phyloP scores from a whole-genome alignment of 768 basidiomycete species.

The Boletus fagicola region DNA sequence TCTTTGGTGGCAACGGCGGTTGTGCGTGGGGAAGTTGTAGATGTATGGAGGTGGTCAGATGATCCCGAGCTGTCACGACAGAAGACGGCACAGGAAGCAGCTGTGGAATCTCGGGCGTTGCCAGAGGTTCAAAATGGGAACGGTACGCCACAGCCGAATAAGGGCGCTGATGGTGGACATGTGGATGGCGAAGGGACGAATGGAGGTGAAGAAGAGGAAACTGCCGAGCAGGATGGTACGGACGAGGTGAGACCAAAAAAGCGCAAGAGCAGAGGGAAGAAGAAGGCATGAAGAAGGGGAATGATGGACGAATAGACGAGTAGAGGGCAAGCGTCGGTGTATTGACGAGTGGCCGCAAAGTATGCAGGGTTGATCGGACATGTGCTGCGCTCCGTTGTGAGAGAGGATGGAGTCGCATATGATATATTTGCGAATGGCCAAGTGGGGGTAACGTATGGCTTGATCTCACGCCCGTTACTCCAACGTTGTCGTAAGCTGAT shows the following conservation, averaged over 20 bases:
- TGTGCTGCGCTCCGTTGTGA: not conserved
- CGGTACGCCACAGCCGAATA: conserved; percentile 14
- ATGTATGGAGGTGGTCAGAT: conserved; percentile 75
- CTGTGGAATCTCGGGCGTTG: conserved; percentile 12
- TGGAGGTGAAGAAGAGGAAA: conserved; percentile 14
- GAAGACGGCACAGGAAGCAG: conserved; percentile 15
- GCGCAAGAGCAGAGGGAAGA: conserved; percentile 23
- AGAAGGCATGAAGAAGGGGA: conserved; percentile 7
- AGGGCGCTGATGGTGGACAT: conserved; percentile 17
- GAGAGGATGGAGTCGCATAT: not conserved
- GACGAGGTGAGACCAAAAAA: conserved; percentile 15
- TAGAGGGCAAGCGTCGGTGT: not conserved
- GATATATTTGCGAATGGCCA: conserved; percentile 2
- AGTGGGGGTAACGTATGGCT: not conserved
- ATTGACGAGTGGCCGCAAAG: conserved; percentile 3
- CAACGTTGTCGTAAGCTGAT: conserved; percentile 19
- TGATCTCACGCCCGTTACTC: conserved; percentile 13
- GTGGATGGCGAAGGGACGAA: conserved; percentile 3
- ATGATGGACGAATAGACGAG: not conserved
- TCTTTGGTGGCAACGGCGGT: conserved; percentile 61
- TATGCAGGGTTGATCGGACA: conserved; percentile 13
- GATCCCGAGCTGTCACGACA: conserved; percentile 33
- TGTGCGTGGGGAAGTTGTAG: conserved; percentile 63
- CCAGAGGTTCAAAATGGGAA: conserved; percentile 18
- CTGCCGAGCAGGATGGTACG: not conserved